phyloP scores from a whole-genome alignment of 345 rosid species.

The Xanthoceras sorbifolium region DNA sequence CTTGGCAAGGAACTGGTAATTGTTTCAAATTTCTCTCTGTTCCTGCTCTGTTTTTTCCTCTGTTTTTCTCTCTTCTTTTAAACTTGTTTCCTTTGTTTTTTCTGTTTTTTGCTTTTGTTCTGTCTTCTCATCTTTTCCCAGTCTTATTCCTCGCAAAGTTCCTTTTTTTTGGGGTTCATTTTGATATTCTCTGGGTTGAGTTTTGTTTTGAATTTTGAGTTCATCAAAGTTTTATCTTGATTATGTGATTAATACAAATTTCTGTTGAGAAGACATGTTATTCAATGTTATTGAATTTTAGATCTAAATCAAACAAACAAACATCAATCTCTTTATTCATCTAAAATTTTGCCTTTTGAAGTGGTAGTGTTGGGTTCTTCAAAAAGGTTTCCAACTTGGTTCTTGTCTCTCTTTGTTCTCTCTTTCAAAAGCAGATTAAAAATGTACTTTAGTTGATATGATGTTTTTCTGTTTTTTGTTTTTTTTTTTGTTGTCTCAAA shows the following conservation, averaged over 20 bases:
- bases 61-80: not conserved
- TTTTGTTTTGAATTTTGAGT: not conserved
- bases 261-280: not conserved
- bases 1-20: conserved; percentile 82
- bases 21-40: not conserved
- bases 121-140: conserved; percentile 8
- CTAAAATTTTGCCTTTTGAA: not conserved
- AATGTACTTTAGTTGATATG: conserved; percentile 6
- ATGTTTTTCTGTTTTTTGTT: not conserved
- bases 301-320: conserved; percentile 9
- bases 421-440: not conserved
- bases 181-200: not conserved
- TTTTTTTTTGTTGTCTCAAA: not conserved
- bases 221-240: not conserved
- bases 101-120: not conserved
- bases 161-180: no score
- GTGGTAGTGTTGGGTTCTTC: no score
- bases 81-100: not conserved
- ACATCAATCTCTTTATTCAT: not conserved
- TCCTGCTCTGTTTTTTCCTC: not conserved
- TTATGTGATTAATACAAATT: not conserved
- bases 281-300: not conserved
- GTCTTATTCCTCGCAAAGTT: not conserved
- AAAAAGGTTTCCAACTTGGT: not conserved
- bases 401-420: not conserved